A percentile compares a stretch with the other conserved stretches of the same genome.
These are phyloP conservation scores for Podospora didyma DNA, from an alignment of 495 filamentous ascomycete species.

Conservation along the genomic window DNA sequence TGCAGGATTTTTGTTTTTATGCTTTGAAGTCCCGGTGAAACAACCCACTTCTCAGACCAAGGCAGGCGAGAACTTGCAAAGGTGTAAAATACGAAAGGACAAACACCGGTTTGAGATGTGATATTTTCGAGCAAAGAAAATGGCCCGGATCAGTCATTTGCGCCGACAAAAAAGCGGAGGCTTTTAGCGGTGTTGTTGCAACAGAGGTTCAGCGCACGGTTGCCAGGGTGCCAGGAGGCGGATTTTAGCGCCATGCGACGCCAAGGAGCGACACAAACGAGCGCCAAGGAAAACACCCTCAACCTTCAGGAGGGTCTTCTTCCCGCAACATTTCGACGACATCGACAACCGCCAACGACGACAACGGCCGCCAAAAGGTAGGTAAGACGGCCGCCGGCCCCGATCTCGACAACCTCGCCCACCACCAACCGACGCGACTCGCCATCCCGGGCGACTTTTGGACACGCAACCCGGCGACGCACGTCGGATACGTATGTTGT, in stretches of 20 bases:
- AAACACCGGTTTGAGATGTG: no score
- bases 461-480: not conserved
- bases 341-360: conserved; percentile 6
- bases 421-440: conserved; percentile 8
- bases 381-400: conserved; percentile 13
- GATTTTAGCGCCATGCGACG: conserved; percentile 22
- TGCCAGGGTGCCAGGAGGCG: conserved; percentile 15
- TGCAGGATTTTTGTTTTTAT: no score
- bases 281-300: conserved; percentile 22
- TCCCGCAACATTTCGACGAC: conserved; percentile 18
- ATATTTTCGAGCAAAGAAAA: no score
- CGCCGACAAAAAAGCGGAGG: no score
- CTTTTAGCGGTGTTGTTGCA: no score
- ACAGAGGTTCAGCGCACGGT: conserved; percentile 11
- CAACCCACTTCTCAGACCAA: no score
- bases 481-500: not conserved
- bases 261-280: conserved; percentile 16
- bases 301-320: conserved; percentile 5
- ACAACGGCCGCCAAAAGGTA: conserved; percentile 17
- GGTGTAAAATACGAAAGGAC: no score
- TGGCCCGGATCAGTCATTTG: no score
- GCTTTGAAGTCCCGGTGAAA: no score
- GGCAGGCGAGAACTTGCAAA: no score
- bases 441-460: conserved; percentile 4
- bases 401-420: conserved; percentile 5